A percentile compares a stretch with the other conserved stretches of the same genome.
Conservation (phyloP, 208 protist genomes). For the Crithidia bombi region DNA sequence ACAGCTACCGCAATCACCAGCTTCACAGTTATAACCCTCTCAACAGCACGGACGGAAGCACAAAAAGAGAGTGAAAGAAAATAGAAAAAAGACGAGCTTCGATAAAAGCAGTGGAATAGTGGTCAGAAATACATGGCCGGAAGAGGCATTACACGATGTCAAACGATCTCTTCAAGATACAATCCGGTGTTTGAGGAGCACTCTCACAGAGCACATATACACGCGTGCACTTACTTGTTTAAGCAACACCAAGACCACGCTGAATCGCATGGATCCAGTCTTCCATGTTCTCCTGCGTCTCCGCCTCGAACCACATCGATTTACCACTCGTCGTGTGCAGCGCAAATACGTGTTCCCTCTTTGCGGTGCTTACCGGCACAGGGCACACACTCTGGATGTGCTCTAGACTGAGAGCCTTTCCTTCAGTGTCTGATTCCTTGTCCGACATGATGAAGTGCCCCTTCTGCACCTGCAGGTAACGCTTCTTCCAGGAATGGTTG, state of each 20-base stretch:
- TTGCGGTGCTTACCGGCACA: constrained; percentile 57
- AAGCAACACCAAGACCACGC: constrained; percentile 71
- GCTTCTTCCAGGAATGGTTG: constrained; percentile 73
- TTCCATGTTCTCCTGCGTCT: constrained; percentile 76
- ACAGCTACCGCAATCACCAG: no score
- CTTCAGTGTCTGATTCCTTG: constrained; percentile 65
- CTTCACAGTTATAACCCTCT: no score
- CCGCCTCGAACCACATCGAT: constrained; percentile 86
- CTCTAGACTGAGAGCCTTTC: constrained; percentile 80
- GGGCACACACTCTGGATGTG: constrained; percentile 85
- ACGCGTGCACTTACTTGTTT: not conserved
- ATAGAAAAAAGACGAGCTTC: no score
- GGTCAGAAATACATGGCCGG: no score
- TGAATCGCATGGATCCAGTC: constrained; percentile 84
- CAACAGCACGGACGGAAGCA: no score
- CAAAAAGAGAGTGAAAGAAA: no score
- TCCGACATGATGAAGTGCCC: constrained; percentile 81
- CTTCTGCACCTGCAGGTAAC: constrained; percentile 72
- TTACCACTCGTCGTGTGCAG: constrained; percentile 84
- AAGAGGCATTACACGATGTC: no score
- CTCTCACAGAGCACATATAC: not conserved
- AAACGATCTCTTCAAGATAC: no score
- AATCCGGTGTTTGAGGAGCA: no score
- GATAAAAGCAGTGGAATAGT: no score
- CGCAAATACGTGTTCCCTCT: constrained; percentile 80